A percentile compares a stretch with the other conserved stretches of the same genome.
Evolutionary conservation across 2,329 filamentous ascomycete species (phyloP).

Genomic region (Stenocarpella maydis): DNA sequence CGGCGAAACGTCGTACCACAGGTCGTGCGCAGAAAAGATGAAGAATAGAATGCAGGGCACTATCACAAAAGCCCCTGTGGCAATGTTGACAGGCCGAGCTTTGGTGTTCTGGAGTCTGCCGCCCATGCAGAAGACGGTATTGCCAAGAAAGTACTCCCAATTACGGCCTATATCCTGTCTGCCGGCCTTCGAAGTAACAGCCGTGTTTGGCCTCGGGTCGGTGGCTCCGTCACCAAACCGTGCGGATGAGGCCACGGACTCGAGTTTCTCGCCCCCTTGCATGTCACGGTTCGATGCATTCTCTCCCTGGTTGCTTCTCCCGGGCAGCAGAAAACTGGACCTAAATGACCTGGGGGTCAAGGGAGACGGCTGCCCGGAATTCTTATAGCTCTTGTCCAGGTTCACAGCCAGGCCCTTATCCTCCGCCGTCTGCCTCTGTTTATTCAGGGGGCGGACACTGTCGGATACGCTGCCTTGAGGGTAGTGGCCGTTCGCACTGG

Average conservation of each 20-base stretch:
- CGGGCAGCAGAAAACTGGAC: conserved; percentile 74
- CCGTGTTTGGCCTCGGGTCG: conserved; percentile 38
- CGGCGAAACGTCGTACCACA: conserved; percentile 87
- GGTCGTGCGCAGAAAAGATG: conserved; percentile 81
- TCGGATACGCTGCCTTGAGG: conserved; percentile 72
- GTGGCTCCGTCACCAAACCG: conserved; percentile 52
- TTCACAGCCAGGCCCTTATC: conserved; percentile 62
- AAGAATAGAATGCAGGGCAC: conserved; percentile 86
- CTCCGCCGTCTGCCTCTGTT: conserved; percentile 55
- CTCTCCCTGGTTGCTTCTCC: conserved; percentile 59
- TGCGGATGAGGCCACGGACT: conserved; percentile 81
- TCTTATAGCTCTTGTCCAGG: conserved; percentile 67
- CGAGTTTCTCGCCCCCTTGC: conserved; percentile 81
- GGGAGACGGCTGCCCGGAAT: conserved; percentile 63
- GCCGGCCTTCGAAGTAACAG: conserved; percentile 45
- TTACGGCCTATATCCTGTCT: conserved; percentile 68
- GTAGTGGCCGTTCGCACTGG: conserved; percentile 72
- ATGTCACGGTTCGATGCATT: conserved; percentile 63
- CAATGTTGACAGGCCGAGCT: conserved; percentile 87
- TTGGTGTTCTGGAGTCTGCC: conserved; percentile 89
- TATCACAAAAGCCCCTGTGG: conserved; percentile 82
- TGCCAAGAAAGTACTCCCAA: conserved; percentile 92
- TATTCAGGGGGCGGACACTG: conserved; percentile 80
- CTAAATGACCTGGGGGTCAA: conserved; percentile 79
- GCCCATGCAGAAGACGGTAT: conserved; percentile 87